phyloP scores from a whole-genome alignment of 2,329 filamentous ascomycete species.

The Pyricularia sp. region DNA sequence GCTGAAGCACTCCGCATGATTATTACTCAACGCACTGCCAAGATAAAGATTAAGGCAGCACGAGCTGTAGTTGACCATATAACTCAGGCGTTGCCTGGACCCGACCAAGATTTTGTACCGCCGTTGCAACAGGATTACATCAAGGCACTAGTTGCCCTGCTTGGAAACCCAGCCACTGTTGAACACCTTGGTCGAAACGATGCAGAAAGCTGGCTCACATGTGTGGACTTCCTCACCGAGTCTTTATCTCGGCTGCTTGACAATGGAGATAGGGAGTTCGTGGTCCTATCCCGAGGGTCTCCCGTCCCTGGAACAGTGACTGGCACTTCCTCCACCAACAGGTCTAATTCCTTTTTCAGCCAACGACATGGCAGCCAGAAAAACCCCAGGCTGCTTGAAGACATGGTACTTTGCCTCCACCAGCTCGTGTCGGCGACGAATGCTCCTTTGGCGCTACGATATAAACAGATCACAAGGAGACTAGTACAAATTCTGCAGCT shows the following conservation, averaged over 20 bases:
- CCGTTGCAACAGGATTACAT: slow-evolving; percentile 69
- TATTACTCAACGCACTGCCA: slow-evolving; percentile 58
- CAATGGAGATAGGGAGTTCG: slow-evolving; percentile 23
- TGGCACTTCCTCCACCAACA: slow-evolving; percentile 19
- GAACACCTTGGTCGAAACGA: slow-evolving; percentile 60
- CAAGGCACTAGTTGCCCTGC: slow-evolving; percentile 61
- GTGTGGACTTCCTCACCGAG: slow-evolving; percentile 62
- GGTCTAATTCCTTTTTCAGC: slow-evolving; percentile 16
- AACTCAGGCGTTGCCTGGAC: slow-evolving; percentile 57
- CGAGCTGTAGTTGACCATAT: slow-evolving; percentile 74
- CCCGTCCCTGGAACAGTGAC: slow-evolving; percentile 28
- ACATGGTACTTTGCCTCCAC: slow-evolving; percentile 57
- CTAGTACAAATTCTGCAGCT: slow-evolving; percentile 53
- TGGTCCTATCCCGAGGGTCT: slow-evolving; percentile 29
- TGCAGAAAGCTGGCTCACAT: slow-evolving; percentile 55
- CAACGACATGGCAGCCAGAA: slow-evolving; percentile 8
- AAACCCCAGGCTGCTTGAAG: slow-evolving; percentile 23
- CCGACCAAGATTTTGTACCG: slow-evolving; percentile 54
- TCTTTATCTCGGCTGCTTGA: slow-evolving; percentile 46
- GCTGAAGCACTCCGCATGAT: slow-evolving; percentile 63
- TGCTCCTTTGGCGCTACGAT: slow-evolving; percentile 52
- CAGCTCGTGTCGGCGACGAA: slow-evolving; percentile 56
- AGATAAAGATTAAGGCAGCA: slow-evolving; percentile 68
- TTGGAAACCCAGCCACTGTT: slow-evolving; percentile 66
- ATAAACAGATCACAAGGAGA: slow-evolving; percentile 43